phyloP scores from a whole-genome alignment of 257 asterid species.

The Solanum ahanhuiri region DNA sequence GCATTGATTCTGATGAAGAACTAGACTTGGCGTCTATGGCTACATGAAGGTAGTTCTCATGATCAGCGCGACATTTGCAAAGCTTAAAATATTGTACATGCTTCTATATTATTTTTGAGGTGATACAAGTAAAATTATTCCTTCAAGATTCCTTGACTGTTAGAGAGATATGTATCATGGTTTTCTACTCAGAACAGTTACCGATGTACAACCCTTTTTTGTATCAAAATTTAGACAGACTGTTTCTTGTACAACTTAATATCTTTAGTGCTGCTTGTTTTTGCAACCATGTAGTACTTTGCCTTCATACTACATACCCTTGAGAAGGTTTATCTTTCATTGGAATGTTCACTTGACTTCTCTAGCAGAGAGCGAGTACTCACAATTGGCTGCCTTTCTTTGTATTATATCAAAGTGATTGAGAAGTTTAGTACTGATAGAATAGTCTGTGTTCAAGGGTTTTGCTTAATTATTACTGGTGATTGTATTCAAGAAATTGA shows the following conservation, averaged over 20 bases:
- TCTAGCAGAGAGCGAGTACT: not conserved
- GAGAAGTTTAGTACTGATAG: not conserved
- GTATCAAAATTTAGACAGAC: not conserved
- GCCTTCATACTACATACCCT: not conserved
- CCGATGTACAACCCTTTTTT: not conserved
- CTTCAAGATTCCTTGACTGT: not conserved
- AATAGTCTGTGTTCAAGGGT: not conserved
- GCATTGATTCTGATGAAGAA: conserved; percentile 93
- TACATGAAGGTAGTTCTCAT: conserved; percentile 10
- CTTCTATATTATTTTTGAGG: not conserved
- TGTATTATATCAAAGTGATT: not conserved
- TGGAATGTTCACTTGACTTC: not conserved
- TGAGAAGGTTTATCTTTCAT: not conserved
- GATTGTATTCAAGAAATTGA: not conserved
- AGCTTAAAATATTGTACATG: conserved; percentile 1
- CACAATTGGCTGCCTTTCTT: not conserved
- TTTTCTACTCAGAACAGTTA: not conserved
- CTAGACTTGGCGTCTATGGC: conserved; percentile 79
- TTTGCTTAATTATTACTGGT: not conserved
- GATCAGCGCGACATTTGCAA: not conserved
- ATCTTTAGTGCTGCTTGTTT: not conserved
- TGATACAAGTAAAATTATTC: not conserved
- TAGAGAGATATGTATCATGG: not conserved
- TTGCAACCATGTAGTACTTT: not conserved
- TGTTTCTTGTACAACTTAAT: not conserved